Base-by-base conservation (phyloP, 345 rosid genomes). In the Odontarrhena argentea region DNA sequence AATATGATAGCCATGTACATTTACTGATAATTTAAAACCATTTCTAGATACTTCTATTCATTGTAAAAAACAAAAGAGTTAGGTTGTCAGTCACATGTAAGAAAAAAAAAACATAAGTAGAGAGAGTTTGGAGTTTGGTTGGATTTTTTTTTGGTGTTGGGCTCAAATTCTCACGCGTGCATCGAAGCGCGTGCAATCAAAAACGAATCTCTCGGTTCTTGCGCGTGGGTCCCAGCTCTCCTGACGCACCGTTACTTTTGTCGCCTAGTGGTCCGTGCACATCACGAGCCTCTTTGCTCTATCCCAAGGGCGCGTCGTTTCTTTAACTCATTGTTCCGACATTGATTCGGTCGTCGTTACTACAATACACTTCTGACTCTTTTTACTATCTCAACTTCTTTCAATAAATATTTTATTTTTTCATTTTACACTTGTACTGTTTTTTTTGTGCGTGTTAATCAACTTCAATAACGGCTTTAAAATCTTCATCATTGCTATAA, bases 171-270 rank as follows among this genome's bases (percentile, higher is more conserved):
- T 61, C 59, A 55, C 53, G 73, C 68, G 54, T 22, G 26, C 64
- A 9, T 74, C 3, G 73, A 55, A 11, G 59, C 69, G 73, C 65
- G 74, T 67, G 60, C 13, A 55, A 3, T 25, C 59, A 47, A 67
- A 64, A 22, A 54, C 73, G 77, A 74, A 67, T 74, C 77, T 68
- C 77, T 74, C 14, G 73, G 64, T 24, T 43, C 9, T 41, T 14
- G 54, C 18, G 73, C 40, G 8, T 68, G 59, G 77, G 54, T 49
- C 65, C 78, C 9, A 55, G 54, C 9, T 34, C 48, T 6, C 63
- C 60, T 68, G 74, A 62, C 59, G 47, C 60, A 74, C 69, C 74
- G 74, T 62, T 55, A 24, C 74, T 74, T 68, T 74, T 74, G 78
- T 74, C 74, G 66, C 54, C 55, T 55, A 68, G 74, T 55, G 69